Percentiles rank a stretch among this genome's conserved stretches.
Conservation (phyloP, 129 eudicot species). For the Pulicaria dysenterica region DNA sequence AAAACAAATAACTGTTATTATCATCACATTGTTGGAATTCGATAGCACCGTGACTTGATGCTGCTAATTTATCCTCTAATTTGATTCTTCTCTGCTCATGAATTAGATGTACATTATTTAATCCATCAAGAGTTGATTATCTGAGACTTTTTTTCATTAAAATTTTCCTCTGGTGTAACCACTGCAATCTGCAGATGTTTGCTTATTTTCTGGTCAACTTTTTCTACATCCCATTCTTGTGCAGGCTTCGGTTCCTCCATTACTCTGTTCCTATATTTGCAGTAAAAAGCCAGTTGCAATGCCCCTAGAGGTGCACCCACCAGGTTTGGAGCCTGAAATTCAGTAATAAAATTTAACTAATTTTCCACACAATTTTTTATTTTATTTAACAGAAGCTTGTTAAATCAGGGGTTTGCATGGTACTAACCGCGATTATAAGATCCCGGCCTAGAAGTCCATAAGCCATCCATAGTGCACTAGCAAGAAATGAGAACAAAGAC, state of each 20-base stretch:
- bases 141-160: slow-evolving; percentile 24
- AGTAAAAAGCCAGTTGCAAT: slow-evolving; percentile 65
- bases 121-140: slow-evolving; percentile 27
- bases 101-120: slow-evolving; percentile 17
- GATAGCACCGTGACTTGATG: slow-evolving; percentile 3
- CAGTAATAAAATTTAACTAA: background rate
- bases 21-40: slow-evolving; percentile 23
- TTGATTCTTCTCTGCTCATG: slow-evolving; percentile 21
- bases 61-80: slow-evolving; percentile 20
- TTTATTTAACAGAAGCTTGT: background rate
- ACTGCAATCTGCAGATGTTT: slow-evolving; percentile 45
- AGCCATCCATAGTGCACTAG: slow-evolving; percentile 77
- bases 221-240: slow-evolving; percentile 61
- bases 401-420: slow-evolving; percentile 2
- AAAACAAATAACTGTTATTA: slow-evolving; percentile 21
- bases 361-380: background rate
- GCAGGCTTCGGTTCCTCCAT: slow-evolving; percentile 44
- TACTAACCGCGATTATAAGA: slow-evolving; percentile 66
- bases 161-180: slow-evolving; percentile 27
- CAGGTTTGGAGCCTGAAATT: slow-evolving; percentile 71
- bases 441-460: slow-evolving; percentile 81
- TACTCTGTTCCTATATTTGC: slow-evolving; percentile 54
- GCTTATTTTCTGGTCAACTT: slow-evolving; percentile 38
- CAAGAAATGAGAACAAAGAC: slow-evolving; percentile 79
- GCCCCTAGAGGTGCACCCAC: slow-evolving; percentile 71